Evolutionary conservation across 257 asterid genomes (phyloP).

Genomic region (Solanum infundibuliforme): DNA sequence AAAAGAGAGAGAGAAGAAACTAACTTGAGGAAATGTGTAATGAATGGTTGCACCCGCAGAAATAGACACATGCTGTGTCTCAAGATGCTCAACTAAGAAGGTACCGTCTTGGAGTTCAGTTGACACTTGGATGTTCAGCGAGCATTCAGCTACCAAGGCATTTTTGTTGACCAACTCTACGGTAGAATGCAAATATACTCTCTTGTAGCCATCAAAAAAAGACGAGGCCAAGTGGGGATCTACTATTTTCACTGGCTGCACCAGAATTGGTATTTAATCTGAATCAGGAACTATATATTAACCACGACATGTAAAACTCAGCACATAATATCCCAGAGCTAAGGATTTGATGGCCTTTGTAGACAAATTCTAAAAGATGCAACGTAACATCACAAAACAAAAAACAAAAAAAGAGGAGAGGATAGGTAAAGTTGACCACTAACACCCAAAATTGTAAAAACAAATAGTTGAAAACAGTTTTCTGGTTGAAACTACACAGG

Average conservation of each 20-base stretch:
- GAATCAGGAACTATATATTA: constrained; percentile 13
- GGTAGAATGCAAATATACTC: constrained; percentile 71
- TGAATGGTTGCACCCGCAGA: constrained; percentile 53
- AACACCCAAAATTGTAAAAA: neutral
- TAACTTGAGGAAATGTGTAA: constrained; percentile 78
- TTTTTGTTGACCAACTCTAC: constrained; percentile 67
- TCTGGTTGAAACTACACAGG: neutral
- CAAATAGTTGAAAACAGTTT: neutral
- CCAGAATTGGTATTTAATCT: constrained; percentile 6
- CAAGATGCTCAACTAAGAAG: constrained; percentile 63
- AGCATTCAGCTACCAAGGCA: constrained; percentile 47
- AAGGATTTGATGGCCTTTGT: neutral
- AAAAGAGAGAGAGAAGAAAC: constrained; percentile 14
- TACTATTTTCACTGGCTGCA: constrained; percentile 93
- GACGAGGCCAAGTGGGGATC: constrained; percentile 94
- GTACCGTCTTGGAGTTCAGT: constrained; percentile 57
- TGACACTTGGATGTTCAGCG: constrained; percentile 80
- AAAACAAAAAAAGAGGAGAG: no score
- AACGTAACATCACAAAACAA: neutral
- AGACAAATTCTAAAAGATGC: neutral
- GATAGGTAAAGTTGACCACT: neutral
- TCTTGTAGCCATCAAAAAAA: constrained; percentile 54
- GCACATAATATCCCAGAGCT: neutral
- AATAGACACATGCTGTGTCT: constrained; percentile 40
- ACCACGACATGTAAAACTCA: neutral